Conservation (phyloP, 2,329 filamentous ascomycete species). For the Epichloe elymi region DNA sequence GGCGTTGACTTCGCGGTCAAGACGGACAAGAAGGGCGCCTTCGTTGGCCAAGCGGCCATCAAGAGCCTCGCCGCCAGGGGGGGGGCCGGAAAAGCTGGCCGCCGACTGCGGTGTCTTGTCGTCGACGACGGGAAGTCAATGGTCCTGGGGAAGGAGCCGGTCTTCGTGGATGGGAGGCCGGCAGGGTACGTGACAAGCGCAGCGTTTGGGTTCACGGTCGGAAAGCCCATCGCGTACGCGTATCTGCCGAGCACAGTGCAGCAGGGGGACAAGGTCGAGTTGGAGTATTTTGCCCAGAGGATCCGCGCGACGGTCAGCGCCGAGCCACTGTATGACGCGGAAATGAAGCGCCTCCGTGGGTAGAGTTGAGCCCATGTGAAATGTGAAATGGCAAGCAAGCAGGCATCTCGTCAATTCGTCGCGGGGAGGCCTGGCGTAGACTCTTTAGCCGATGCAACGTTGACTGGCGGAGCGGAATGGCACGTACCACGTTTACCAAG, state of each 20-base stretch:
- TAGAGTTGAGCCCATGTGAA: not conserved
- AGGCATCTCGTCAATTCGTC: too few relatives aligned
- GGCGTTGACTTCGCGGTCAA: slow-evolving; percentile 39
- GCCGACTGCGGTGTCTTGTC: slow-evolving; percentile 34
- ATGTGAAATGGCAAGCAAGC: too few relatives aligned
- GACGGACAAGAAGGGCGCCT: slow-evolving; percentile 28
- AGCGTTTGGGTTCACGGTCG: slow-evolving; percentile 45
- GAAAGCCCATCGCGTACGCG: slow-evolving; percentile 46
- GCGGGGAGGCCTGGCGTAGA: too few relatives aligned
- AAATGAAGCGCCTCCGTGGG: slow-evolving; percentile 5
- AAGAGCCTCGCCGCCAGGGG: slow-evolving; percentile 19
- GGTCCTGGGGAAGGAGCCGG: slow-evolving; percentile 49
- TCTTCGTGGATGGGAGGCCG: slow-evolving; percentile 32
- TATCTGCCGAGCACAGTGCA: slow-evolving; percentile 35
- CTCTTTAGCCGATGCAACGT: too few relatives aligned
- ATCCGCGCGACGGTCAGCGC: slow-evolving; percentile 38
- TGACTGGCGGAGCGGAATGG: too few relatives aligned
- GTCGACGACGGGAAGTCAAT: slow-evolving; percentile 43
- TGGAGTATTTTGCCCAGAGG: slow-evolving; percentile 47
- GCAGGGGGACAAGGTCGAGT: slow-evolving; percentile 38
- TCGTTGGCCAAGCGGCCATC: slow-evolving; percentile 38
- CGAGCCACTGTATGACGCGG: slow-evolving; percentile 25
- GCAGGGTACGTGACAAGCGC: slow-evolving; percentile 48
- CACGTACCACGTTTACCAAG: too few relatives aligned
- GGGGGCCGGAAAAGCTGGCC: slow-evolving; percentile 9